Percentiles rank a stretch among this genome's conserved stretches.
Conservation (phyloP, 208 protist species). For the Crithidia fasciculata region DNA sequence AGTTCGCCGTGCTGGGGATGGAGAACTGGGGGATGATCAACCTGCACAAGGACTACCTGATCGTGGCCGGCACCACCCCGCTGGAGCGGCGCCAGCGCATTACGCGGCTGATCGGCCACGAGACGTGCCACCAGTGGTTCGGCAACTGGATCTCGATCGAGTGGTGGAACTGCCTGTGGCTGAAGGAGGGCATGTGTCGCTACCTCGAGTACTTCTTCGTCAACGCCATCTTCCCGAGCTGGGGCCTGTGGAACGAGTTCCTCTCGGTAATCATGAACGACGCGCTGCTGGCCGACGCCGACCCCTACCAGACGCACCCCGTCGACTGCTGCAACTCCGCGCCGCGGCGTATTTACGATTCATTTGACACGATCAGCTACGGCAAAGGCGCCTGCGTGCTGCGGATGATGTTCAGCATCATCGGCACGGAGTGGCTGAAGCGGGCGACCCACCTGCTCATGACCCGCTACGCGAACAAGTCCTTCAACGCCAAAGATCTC, state of each 20-base stretch:
- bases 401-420: slow-evolving; percentile 71
- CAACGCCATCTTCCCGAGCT: slow-evolving; percentile 76
- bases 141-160: slow-evolving; percentile 94
- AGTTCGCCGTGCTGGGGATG: slow-evolving; percentile 66
- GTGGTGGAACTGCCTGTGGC: slow-evolving; percentile 96
- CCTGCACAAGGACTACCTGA: slow-evolving; percentile 70
- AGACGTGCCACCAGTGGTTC: slow-evolving; percentile 95
- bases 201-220: slow-evolving; percentile 92
- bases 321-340: slow-evolving; percentile 44
- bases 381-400: slow-evolving; percentile 81
- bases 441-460: slow-evolving; percentile 43
- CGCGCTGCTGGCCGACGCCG: slow-evolving; percentile 47
- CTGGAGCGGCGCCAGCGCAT: slow-evolving; percentile 77
- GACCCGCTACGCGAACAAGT: slow-evolving; percentile 29
- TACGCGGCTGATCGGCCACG: slow-evolving; percentile 92
- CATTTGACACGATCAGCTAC: slow-evolving; percentile 78
- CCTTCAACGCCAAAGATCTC: slow-evolving; percentile 47
- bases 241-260: slow-evolving; percentile 84
- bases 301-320: slow-evolving; percentile 45
- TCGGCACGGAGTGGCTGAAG: slow-evolving; percentile 39
- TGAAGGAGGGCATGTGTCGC: slow-evolving; percentile 98
- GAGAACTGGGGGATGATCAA: slow-evolving; percentile 94
- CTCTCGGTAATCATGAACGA: slow-evolving; percentile 43
- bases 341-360: slow-evolving; percentile 43
- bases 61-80: slow-evolving; percentile 61